Percentiles rank a stretch among this genome's conserved stretches.
These are phyloP conservation scores for Amanita pallidorosea DNA, from an alignment of 768 basidiomycete species.

Conservation along the genomic window DNA sequence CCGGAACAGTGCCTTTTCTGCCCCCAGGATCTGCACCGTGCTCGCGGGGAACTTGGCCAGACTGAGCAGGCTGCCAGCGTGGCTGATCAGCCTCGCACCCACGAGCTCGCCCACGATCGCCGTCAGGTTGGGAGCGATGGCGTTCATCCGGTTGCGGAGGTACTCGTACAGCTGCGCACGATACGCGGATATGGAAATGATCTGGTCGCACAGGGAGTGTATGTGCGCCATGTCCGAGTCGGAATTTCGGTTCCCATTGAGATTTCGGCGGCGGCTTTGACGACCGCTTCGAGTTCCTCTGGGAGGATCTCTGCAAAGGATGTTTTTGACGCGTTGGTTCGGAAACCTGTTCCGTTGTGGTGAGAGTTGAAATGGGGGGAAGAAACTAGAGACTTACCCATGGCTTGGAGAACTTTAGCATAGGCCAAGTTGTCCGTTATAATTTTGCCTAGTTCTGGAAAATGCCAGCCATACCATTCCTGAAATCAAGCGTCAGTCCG, in stretches of 20 bases:
- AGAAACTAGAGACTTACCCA: slow-evolving; percentile 47
- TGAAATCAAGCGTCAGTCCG: slow-evolving; percentile 16
- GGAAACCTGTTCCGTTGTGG: slow-evolving; percentile 52
- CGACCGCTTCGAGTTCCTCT: slow-evolving; percentile 90
- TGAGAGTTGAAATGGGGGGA: background rate
- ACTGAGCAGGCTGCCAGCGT: slow-evolving; percentile 91
- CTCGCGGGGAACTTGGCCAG: slow-evolving; percentile 96
- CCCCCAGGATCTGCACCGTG: slow-evolving; percentile 96
- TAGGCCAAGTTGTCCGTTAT: slow-evolving; percentile 96
- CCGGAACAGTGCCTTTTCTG: slow-evolving; percentile 96
- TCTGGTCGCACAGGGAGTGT: slow-evolving; percentile 93
- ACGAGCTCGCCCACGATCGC: slow-evolving; percentile 88
- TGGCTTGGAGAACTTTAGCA: slow-evolving; percentile 83
- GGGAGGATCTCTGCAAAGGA: slow-evolving; percentile 87
- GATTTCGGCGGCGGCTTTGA: slow-evolving; percentile 94
- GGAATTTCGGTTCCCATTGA: slow-evolving; percentile 99
- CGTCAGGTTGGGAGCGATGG: slow-evolving; percentile 95
- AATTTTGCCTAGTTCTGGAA: slow-evolving; percentile 99
- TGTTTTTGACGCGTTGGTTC: slow-evolving; percentile 83
- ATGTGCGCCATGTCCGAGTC: slow-evolving; percentile 97
- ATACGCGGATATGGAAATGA: slow-evolving; percentile 93
- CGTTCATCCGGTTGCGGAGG: slow-evolving; percentile 94
- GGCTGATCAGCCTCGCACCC: slow-evolving; percentile 87
- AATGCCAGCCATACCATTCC: slow-evolving; percentile 99
- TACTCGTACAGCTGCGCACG: slow-evolving; percentile 94